Percentiles rank a stretch among this genome's conserved stretches.
Conservation (phyloP, 2,329 filamentous ascomycete genomes). For the Podosphaera aphanis region DNA sequence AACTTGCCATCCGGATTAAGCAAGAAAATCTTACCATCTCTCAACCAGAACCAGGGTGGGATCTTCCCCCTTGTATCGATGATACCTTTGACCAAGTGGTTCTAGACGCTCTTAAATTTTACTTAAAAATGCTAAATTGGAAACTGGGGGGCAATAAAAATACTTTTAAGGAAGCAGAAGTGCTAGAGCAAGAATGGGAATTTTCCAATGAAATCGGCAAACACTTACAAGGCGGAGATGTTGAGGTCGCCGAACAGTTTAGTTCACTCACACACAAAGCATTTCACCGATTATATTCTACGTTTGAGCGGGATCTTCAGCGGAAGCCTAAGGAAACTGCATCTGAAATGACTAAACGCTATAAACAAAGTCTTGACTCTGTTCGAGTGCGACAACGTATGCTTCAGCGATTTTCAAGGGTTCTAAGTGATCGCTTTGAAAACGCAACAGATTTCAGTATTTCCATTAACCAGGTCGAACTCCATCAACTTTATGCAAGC, state of each 20-base stretch:
- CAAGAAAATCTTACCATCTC: constrained; percentile 66
- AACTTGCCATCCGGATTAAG: constrained; percentile 81
- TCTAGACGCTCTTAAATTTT: constrained; percentile 82
- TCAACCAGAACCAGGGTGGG: constrained; percentile 76
- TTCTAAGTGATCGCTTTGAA: constrained; percentile 81
- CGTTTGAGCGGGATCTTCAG: constrained; percentile 80
- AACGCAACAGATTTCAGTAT: constrained; percentile 92
- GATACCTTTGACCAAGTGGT: constrained; percentile 87
- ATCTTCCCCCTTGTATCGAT: constrained; percentile 84
- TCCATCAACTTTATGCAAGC: constrained; percentile 59
- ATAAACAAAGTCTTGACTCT: constrained; percentile 86
- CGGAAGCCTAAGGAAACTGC: constrained; percentile 63
- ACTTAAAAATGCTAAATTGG: constrained; percentile 97
- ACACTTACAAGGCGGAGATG: constrained; percentile 76
- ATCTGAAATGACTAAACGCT: constrained; percentile 83
- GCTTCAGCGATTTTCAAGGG: constrained; percentile 80
- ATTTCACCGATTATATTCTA: constrained; percentile 62
- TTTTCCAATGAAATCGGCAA: constrained; percentile 87
- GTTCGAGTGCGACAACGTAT: constrained; percentile 90
- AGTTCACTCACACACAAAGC: constrained; percentile 85
- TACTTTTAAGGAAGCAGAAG: constrained; percentile 95
- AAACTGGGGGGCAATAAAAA: constrained; percentile 95
- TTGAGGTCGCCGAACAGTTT: constrained; percentile 95
- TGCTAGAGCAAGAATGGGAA: constrained; percentile 92
- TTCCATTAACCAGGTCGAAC: constrained; percentile 40